A percentile compares a stretch with the other conserved stretches of the same genome.
Evolutionary conservation across 495 filamentous ascomycete species (phyloP).

Genomic region (Penicillium verhagenii): DNA sequence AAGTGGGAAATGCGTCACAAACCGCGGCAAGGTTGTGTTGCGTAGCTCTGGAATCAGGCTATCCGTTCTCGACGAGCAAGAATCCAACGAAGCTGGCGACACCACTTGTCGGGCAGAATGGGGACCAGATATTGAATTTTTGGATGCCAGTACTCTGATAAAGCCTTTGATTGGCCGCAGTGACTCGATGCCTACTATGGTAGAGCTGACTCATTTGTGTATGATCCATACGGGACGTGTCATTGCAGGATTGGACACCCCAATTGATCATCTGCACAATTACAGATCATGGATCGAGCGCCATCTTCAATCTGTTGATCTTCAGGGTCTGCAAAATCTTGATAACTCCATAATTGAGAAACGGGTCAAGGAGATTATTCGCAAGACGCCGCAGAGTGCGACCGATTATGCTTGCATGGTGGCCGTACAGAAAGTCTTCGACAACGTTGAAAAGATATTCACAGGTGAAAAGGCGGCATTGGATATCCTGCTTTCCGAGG

Average conservation of each 20-base stretch:
- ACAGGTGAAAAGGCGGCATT: conserved; percentile 17
- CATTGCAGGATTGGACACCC: conserved; percentile 1
- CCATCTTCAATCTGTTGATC: conserved; percentile 1
- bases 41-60: conserved; percentile 5
- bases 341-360: not conserved
- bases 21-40: conserved; percentile 6
- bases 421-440: not conserved
- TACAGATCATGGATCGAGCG: conserved; percentile 13
- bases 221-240: conserved; percentile 13
- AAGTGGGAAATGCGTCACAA: conserved; percentile 2
- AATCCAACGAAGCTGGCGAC: not conserved
- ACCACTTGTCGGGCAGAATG: conserved; percentile 6
- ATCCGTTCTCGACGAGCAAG: conserved; percentile 11
- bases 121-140: conserved; percentile 20
- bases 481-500: conserved; percentile 27
- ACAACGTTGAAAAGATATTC: conserved; percentile 17
- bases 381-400: not conserved
- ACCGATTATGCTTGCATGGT: not conserved
- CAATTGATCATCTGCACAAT: conserved; percentile 10
- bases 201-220: conserved; percentile 7
- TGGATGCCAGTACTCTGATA: conserved; percentile 10
- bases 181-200: not conserved
- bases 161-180: conserved; percentile 10
- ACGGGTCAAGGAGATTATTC: not conserved
- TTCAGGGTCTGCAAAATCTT: not conserved